Evolutionary conservation across 2,329 filamentous ascomycete species (phyloP).

Genomic region (Botryosphaeria dothidea): DNA sequence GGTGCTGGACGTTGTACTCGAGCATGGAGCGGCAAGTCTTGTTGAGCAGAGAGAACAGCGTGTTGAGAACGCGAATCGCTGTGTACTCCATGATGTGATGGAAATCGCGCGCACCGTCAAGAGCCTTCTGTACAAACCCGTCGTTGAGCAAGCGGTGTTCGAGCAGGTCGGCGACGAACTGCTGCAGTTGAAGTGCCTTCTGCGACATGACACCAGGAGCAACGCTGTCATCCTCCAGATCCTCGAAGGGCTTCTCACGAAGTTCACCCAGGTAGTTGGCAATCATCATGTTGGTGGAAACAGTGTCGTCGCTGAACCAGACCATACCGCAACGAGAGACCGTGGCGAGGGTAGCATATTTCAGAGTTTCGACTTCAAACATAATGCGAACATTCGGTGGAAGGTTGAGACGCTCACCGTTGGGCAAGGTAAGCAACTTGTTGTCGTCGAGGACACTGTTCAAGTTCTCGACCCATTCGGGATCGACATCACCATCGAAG

Average conservation of each 20-base stretch:
- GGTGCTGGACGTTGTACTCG: slow-evolving; percentile 92
- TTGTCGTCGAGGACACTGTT: slow-evolving; percentile 99
- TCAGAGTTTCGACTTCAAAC: slow-evolving; percentile 98
- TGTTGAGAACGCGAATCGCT: slow-evolving; percentile 83
- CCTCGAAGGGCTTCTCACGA: slow-evolving; percentile 82
- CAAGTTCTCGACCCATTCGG: slow-evolving; percentile 99
- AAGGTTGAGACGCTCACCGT: slow-evolving; percentile 94
- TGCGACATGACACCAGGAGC: slow-evolving; percentile 52
- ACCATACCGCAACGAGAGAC: slow-evolving; percentile 99
- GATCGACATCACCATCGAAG: slow-evolving; percentile 98
- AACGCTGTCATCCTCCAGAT: slow-evolving; percentile 88
- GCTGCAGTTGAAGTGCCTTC: slow-evolving; percentile 77
- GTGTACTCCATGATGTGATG: slow-evolving; percentile 99
- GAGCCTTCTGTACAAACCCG: slow-evolving; percentile 75
- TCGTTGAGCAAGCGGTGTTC: slow-evolving; percentile 74
- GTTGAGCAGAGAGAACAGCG: slow-evolving; percentile 92
- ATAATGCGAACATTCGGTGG: slow-evolving; percentile 96
- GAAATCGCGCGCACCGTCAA: slow-evolving; percentile 74
- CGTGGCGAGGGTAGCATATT: slow-evolving; percentile 97
- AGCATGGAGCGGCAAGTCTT: slow-evolving; percentile 90
- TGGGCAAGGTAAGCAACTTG: slow-evolving; percentile 93
- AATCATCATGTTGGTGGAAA: slow-evolving; percentile 90
- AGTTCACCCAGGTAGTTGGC: slow-evolving; percentile 85
- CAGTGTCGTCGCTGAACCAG: slow-evolving; percentile 98
- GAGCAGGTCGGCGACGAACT: slow-evolving; percentile 76